Evolutionary conservation across 2,329 filamentous ascomycete genomes (phyloP).

Genomic region (Sporothrix schenckii): DNA sequence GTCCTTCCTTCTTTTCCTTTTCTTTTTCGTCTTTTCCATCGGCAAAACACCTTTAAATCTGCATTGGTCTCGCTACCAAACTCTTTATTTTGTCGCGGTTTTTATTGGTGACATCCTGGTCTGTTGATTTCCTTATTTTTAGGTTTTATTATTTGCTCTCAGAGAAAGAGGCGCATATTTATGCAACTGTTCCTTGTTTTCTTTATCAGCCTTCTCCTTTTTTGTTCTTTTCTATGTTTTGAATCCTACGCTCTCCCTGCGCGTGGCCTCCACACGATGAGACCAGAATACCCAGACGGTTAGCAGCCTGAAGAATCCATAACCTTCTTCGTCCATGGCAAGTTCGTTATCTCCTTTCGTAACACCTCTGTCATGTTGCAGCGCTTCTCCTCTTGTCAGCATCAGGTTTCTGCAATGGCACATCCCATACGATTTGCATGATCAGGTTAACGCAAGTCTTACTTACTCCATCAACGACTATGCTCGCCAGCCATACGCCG

Average conservation of each 20-base stretch:
- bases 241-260: not conserved
- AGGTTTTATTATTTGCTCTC: no score
- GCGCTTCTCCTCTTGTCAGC: not conserved
- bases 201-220: not conserved
- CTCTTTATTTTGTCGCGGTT: no score
- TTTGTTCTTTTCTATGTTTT: not conserved
- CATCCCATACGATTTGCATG: not conserved
- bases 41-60: no score
- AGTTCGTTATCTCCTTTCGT: not conserved
- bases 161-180: no score
- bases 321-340: not conserved
- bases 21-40: not conserved
- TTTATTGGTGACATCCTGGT: no score
- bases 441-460: no score
- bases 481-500: no score
- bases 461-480: no score
- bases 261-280: slow-evolving; percentile 14
- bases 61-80: no score
- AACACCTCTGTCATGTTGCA: not conserved
- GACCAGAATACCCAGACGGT: not conserved
- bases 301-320: not conserved
- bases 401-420: not conserved
- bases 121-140: no score
- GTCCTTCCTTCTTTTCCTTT: not conserved
- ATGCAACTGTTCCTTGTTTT: no score